Evolutionary conservation across 2,329 filamentous ascomycete species (phyloP).

Genomic region (Delphinella strobiligena): DNA sequence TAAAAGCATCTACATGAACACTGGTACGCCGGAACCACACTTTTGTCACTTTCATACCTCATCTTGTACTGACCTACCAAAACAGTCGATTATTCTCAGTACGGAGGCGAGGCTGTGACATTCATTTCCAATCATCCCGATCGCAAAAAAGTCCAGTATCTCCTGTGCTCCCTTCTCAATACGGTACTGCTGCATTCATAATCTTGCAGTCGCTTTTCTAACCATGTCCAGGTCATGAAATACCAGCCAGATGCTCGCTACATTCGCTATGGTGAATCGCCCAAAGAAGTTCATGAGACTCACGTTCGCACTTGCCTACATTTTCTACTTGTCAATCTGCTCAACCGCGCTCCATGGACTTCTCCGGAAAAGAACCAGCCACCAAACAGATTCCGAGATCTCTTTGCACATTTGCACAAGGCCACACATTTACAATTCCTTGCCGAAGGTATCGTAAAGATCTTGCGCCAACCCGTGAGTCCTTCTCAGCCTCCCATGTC

Average conservation of each 20-base stretch:
- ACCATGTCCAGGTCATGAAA: constrained; percentile 62
- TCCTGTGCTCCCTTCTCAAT: constrained; percentile 79
- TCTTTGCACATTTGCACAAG: constrained; percentile 76
- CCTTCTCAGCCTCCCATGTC: background rate
- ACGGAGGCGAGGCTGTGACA: constrained; percentile 7
- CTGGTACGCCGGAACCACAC: constrained; percentile 37
- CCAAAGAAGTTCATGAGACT: constrained; percentile 11
- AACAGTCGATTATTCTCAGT: constrained; percentile 4
- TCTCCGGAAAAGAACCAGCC: constrained; percentile 46
- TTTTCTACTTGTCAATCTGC: constrained; percentile 68
- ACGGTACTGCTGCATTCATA: constrained; percentile 50
- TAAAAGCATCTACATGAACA: constrained; percentile 86
- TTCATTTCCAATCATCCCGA: constrained; percentile 10
- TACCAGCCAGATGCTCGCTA: constrained; percentile 89
- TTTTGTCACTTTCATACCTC: background rate
- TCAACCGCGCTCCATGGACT: constrained; percentile 80
- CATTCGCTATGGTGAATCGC: constrained; percentile 9
- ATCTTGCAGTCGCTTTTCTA: too few species aligned
- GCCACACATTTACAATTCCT: constrained; percentile 97
- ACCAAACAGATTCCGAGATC: constrained; percentile 91
- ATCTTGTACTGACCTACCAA: background rate
- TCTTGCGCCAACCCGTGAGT: constrained; percentile 69
- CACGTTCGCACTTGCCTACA: constrained; percentile 50
- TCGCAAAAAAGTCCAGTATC: constrained; percentile 10
- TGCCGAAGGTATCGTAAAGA: constrained; percentile 83